Base-by-base conservation (phyloP, 1,284 basidiomycete genomes). In the Ceratobasidium sp. region DNA sequence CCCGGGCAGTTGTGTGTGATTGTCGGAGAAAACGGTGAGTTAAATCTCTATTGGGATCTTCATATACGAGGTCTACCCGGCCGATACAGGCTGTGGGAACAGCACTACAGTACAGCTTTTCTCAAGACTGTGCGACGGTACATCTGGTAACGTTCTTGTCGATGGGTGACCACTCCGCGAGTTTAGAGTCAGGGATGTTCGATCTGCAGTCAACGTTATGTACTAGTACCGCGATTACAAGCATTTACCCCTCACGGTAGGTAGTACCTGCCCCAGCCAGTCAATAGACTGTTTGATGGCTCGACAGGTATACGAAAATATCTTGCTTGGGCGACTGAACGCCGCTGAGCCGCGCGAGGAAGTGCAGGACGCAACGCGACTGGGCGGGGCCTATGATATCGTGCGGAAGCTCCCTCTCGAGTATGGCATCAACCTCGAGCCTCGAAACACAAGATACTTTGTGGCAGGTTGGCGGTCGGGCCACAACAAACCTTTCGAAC, bases 1-100 rank as follows among this genome's bases (percentile, higher is more conserved):
- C 4, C 59, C 28, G 74, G 74, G 38, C 62, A 72, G 18, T 11
- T 75, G 18, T 73, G 73, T 28, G 74, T 75, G 21, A 74, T 74
- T 28, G 74, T 75, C 21, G 73, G 73, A 46, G 66, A 64, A 48
- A 75, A 74, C 46, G 73, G 73, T 48, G 1, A 3, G 54, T 23
- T 7, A 25, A 33, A 1, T 7, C 28, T 11, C n/a, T 6, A n/a
- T n/a, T n/a, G n/a, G n/a, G n/a, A n/a, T n/a, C n/a, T n/a, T n/a
- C n/a, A n/a, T n/a, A n/a, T n/a, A n/a, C n/a, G n/a, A n/a, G n/a
- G n/a, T n/a, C 33, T 33, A 33, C 33, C 8, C 33, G 33, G 33
- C 3, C 33, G 3, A 16, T 21, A 3, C 9, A 62, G 44, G 60
- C 18, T 64, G 72, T 36, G 74, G 74, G 40, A 75, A 75, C 58